Conservation (phyloP, 1,284 basidiomycete species). For the Puccinia novopanici region DNA sequence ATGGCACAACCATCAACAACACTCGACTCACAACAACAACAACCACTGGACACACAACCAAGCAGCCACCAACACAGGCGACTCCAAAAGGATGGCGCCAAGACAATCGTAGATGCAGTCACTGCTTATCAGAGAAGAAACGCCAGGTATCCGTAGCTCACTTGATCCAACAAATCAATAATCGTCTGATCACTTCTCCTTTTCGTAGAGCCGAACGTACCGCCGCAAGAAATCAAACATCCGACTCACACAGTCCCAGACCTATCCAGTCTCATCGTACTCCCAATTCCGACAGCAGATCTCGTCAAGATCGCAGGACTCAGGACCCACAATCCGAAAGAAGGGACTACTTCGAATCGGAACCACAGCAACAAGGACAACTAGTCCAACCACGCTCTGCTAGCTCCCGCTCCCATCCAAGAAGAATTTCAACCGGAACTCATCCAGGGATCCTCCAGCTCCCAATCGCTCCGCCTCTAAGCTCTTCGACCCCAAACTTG, state of each 20-base stretch:
- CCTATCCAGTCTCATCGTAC: not conserved
- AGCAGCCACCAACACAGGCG: not conserved
- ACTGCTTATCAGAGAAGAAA: conserved; percentile 47
- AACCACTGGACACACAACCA: not conserved
- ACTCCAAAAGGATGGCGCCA: conserved; percentile 39
- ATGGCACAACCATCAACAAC: conserved; percentile 24
- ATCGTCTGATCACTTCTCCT: not conserved
- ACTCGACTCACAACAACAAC: not conserved
- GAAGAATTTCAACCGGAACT: conserved; percentile 8
- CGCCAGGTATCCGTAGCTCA: conserved; percentile 10
- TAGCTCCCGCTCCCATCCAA: not conserved
- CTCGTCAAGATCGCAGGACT: conserved; percentile 3
- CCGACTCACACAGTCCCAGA: not conserved
- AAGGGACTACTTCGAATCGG: not conserved
- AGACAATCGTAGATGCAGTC: conserved; percentile 38
- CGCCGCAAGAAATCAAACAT: not conserved
- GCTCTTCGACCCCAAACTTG: conserved; percentile 32
- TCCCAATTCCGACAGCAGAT: not conserved
- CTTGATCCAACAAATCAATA: not conserved
- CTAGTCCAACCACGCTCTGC: not conserved
- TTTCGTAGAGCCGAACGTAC: conserved; percentile 34
- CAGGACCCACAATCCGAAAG: not conserved
- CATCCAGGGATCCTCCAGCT: not conserved
- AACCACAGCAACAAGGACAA: not conserved
- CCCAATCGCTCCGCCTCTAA: conserved; percentile 14